Percentiles rank a stretch among this genome's conserved stretches.
Conservation (phyloP, 2,329 filamentous ascomycete genomes). For the Aureobasidium sp. region DNA sequence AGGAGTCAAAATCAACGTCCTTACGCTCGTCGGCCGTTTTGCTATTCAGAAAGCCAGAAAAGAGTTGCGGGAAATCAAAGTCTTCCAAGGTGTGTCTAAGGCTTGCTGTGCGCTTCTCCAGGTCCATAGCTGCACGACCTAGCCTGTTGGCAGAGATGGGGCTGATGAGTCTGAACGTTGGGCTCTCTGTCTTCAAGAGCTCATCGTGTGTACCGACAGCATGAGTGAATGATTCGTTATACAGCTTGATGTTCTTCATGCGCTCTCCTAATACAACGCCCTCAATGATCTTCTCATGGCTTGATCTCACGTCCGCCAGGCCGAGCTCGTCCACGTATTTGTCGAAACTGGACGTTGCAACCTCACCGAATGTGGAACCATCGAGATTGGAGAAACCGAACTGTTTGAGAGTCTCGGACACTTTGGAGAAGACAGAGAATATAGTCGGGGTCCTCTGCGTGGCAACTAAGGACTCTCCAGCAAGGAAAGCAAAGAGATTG, state of each 20-base stretch:
- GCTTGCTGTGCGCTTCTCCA: conserved; percentile 63
- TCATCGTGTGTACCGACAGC: conserved; percentile 77
- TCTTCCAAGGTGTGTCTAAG: conserved; percentile 69
- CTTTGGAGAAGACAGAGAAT: conserved; percentile 55
- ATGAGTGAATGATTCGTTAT: conserved; percentile 87
- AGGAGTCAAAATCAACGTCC: conserved; percentile 73
- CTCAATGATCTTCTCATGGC: conserved; percentile 83
- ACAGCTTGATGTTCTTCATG: conserved; percentile 74
- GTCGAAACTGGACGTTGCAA: conserved; percentile 58
- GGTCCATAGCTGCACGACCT: conserved; percentile 72
- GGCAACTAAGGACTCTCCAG: conserved; percentile 55
- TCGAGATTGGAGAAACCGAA: conserved; percentile 58
- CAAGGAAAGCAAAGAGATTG: conserved; percentile 57
- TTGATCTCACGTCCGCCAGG: conserved; percentile 72
- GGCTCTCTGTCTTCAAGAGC: conserved; percentile 60
- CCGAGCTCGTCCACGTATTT: conserved; percentile 70
- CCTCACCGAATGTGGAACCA: conserved; percentile 57
- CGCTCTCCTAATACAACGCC: conserved; percentile 81
- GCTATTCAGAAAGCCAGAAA: conserved; percentile 79
- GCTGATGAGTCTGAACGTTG: conserved; percentile 65
- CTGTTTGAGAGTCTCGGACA: conserved; percentile 50
- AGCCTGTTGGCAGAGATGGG: conserved; percentile 68
- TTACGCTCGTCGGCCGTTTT: conserved; percentile 71
- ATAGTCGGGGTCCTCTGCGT: conserved; percentile 48
- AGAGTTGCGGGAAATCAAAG: conserved; percentile 87